Evolutionary conservation across 495 filamentous ascomycete genomes (phyloP).

Genomic region (Cairneyella variabilis): DNA sequence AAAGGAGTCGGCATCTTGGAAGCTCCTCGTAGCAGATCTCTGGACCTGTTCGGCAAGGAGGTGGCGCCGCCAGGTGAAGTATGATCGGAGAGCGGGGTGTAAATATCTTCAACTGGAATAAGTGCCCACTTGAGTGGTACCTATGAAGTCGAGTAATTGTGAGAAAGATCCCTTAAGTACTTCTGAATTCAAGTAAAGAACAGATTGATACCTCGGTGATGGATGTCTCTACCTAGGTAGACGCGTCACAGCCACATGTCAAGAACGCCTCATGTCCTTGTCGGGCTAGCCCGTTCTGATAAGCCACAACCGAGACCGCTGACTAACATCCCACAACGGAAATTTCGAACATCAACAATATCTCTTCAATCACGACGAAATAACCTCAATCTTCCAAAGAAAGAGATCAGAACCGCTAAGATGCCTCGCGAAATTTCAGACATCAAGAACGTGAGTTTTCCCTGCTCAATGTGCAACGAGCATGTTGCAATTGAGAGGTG

Average conservation of each 20-base stretch:
- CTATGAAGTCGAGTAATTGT: too few species aligned
- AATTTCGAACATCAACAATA: constrained; percentile 19
- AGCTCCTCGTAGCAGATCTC: neutral
- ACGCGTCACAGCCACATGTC: constrained; percentile 21
- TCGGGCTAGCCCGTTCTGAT: constrained; percentile 16
- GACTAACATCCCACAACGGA: constrained; percentile 24
- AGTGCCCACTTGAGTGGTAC: too few species aligned
- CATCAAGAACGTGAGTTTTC: constrained; percentile 71
- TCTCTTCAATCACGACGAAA: too few species aligned
- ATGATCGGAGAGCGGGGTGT: neutral
- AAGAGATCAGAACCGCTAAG: constrained; percentile 40
- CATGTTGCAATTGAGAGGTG: neutral
- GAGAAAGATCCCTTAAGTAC: neutral
- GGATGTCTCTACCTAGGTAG: neutral
- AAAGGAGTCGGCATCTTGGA: constrained; percentile 66
- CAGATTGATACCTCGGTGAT: too few species aligned
- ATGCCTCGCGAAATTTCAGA: constrained; percentile 99
- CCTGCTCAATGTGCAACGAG: neutral
- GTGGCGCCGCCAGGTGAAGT: constrained; percentile 2
- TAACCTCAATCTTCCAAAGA: constrained; percentile 13
- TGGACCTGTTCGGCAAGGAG: too few species aligned
- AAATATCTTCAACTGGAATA: too few species aligned
- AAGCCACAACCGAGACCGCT: too few species aligned
- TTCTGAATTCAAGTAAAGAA: neutral
- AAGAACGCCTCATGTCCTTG: constrained; percentile 6